Conservation (phyloP, 2,329 filamentous ascomycete species). For the Claviceps sorghi region DNA sequence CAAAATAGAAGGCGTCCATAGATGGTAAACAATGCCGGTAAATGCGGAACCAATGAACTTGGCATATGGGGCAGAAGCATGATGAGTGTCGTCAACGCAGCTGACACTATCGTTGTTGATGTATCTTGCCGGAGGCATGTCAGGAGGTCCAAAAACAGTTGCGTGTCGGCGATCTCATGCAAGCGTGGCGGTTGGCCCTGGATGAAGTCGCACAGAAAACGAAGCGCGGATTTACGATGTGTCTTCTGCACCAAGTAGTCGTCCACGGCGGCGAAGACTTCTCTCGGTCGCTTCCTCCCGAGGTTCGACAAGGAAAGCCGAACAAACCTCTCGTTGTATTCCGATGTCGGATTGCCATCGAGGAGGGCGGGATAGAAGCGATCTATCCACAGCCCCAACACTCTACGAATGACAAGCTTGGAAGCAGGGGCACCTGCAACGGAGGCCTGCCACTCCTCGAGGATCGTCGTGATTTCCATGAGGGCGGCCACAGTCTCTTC, state of each 20-base stretch:
- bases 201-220: constrained; percentile 58
- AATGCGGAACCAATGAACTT: constrained; percentile 49
- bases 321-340: constrained; percentile 35
- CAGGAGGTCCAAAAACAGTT: constrained; percentile 55
- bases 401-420: constrained; percentile 39
- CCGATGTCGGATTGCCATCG: constrained; percentile 21
- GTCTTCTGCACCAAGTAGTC: constrained; percentile 49
- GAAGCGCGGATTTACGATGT: constrained; percentile 48
- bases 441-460: constrained; percentile 38
- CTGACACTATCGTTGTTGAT: constrained; percentile 60
- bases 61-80: constrained; percentile 78
- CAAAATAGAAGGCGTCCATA: constrained; percentile 70
- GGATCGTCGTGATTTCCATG: constrained; percentile 48
- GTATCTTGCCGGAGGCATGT: constrained; percentile 64
- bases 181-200: constrained; percentile 67
- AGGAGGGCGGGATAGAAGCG: constrained; percentile 25
- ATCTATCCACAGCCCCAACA: constrained; percentile 44
- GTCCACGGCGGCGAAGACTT: constrained; percentile 52
- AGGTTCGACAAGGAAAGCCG: constrained; percentile 39
- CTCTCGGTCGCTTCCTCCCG: constrained; percentile 57
- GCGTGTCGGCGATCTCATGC: constrained; percentile 56
- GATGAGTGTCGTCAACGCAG: constrained; percentile 58
- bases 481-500: constrained; percentile 51
- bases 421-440: constrained; percentile 26
- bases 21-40: constrained; percentile 65